Percentiles rank a stretch among this genome's conserved stretches.
phyloP scores from a whole-genome alignment of 176 grass and related monocot genomes.

The Canna indica region DNA sequence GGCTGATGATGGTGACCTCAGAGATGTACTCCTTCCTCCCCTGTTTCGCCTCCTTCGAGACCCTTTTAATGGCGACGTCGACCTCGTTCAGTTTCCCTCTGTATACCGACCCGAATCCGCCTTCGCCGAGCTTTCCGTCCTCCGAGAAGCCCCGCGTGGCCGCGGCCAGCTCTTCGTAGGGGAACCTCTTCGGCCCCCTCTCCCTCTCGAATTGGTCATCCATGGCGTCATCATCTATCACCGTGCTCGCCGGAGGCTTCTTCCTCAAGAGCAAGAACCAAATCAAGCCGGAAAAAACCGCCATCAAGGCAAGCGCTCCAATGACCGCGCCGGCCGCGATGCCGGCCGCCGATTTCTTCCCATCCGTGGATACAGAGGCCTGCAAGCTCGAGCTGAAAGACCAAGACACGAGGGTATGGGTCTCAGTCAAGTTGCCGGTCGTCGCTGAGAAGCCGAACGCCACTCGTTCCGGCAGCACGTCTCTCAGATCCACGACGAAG shows the following conservation, averaged over 20 bases:
- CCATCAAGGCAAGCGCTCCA: neutral
- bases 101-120: constrained; percentile 61
- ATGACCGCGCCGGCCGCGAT: constrained; percentile 21
- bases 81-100: constrained; percentile 34
- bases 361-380: constrained; percentile 1
- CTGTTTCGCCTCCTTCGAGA: constrained; percentile 46
- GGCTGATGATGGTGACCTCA: constrained; percentile 69
- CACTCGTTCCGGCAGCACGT: constrained; percentile 24
- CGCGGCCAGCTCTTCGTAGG: constrained; percentile 28
- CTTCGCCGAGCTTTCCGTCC: constrained; percentile 60
- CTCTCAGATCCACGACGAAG: constrained; percentile 27
- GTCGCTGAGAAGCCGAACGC: constrained; percentile 54
- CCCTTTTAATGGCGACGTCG: constrained; percentile 51
- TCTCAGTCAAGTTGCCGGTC: constrained; percentile 23
- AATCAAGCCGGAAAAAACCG: neutral
- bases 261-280: constrained; percentile 17
- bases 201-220: constrained; percentile 43
- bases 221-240: constrained; percentile 13
- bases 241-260: constrained; percentile 14
- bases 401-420: constrained; percentile 56
- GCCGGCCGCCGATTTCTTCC: neutral
- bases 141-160: constrained; percentile 38
- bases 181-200: constrained; percentile 43
- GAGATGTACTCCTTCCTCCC: constrained; percentile 65
- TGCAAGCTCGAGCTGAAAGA: constrained; percentile 48